phyloP scores from a whole-genome alignment of 192 early-diverging fungal species.

The Coemansia sp. region DNA sequence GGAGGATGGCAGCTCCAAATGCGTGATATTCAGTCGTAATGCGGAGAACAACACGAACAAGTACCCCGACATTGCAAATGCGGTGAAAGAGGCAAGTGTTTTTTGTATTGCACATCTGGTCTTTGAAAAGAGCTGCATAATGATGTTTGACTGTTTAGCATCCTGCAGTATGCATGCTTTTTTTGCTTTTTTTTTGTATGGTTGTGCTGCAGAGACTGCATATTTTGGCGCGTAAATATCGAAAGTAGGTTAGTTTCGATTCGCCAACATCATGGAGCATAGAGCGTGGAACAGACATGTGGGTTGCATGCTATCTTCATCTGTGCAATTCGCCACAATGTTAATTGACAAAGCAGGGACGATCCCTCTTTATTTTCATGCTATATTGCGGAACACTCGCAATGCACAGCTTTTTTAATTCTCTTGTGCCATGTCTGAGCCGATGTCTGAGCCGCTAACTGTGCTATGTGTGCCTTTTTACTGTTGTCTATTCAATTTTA shows the following conservation, averaged over 20 bases:
- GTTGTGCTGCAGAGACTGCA: not conserved
- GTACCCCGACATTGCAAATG: conserved; percentile 90
- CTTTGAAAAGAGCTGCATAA: not conserved
- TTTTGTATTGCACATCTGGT: too few relatives aligned
- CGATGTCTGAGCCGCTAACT: not conserved
- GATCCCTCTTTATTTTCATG: not conserved
- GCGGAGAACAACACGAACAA: conserved; percentile 90
- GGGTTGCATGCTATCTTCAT: not conserved
- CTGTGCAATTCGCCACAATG: not conserved
- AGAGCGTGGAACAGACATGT: not conserved
- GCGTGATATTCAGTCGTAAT: conserved; percentile 91
- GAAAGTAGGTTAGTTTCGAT: not conserved
- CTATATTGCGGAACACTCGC: not conserved
- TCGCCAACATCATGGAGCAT: not conserved
- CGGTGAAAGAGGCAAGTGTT: conserved; percentile 66
- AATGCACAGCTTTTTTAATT: conserved; percentile 1
- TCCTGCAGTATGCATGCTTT: not conserved
- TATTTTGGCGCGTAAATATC: not conserved
- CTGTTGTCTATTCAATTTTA: conserved; percentile 7
- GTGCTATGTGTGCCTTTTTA: too few relatives aligned
- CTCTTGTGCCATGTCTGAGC: too few relatives aligned
- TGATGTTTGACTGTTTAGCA: too few relatives aligned
- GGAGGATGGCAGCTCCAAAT: conserved; percentile 62
- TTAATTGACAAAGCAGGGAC: not conserved
- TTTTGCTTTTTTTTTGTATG: not conserved